Conservation (phyloP, 2,329 filamentous ascomycete species). For the Diaporthe sp. region DNA sequence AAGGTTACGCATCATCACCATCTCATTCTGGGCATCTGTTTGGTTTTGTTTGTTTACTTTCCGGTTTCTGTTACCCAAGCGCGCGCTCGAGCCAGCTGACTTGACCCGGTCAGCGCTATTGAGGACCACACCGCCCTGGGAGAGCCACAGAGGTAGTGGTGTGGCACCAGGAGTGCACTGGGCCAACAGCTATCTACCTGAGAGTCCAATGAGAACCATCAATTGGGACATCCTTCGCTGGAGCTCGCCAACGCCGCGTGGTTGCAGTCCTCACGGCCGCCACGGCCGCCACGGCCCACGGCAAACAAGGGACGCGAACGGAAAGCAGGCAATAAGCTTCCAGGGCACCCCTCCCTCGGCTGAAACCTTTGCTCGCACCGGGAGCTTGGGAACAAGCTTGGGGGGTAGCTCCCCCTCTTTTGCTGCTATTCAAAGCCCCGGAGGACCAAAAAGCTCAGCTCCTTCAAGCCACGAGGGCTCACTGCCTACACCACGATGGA, state of each 20-base stretch:
- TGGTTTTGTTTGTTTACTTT: conserved; percentile 41
- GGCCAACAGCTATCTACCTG: conserved; percentile 22
- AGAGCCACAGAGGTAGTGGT: neutral
- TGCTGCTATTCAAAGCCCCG: conserved; percentile 9
- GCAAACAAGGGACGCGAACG: conserved; percentile 8
- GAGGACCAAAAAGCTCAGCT: conserved; percentile 10
- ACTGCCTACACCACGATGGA: conserved; percentile 1
- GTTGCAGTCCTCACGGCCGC: conserved; percentile 29
- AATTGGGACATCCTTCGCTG: conserved; percentile 12
- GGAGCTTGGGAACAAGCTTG: conserved; percentile 23
- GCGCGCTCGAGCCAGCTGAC: conserved; percentile 28
- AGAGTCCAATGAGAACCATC: neutral
- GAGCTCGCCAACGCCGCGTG: conserved; percentile 29
- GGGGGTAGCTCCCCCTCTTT: conserved; percentile 16
- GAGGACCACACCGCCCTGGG: conserved; percentile 23
- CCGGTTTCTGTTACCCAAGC: conserved; percentile 14
- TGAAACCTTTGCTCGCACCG: conserved; percentile 31
- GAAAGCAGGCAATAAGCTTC: conserved; percentile 1
- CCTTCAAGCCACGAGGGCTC: conserved; percentile 10
- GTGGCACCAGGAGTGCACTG: conserved; percentile 9
- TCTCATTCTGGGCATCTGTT: conserved; percentile 14
- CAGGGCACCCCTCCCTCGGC: conserved; percentile 30
- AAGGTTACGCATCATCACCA: conserved; percentile 13
- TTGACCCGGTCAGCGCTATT: conserved; percentile 21
- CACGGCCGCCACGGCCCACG: conserved; percentile 23